Evolutionary conservation across 345 rosid genomes (phyloP), one percentile per base, ranked within the genome.

Genomic region (Geranium rotundifolium): DNA sequence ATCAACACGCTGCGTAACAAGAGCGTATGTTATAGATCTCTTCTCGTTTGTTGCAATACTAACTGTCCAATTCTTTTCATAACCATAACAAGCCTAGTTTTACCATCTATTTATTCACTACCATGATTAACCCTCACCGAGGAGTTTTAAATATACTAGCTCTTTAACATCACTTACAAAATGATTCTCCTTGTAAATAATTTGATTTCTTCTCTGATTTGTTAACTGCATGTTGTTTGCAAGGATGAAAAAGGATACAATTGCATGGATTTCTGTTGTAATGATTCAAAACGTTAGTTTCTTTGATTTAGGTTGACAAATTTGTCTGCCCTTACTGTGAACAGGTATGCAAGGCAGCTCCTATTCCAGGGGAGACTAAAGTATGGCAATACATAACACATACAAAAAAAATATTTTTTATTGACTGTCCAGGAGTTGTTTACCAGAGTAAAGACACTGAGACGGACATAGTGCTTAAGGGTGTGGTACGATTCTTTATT

Each of bases 341-440:
- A 50, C 37, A 92, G 98, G 97, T 93, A 65, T 90, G 99, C 84
- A 93, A 86, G 78, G 99, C 88, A 67, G 99, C 99, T 73, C 97
- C 99, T 20, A 90, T 93, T 69, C 99, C 99, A 0, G 99, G 97
- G 63, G 99, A 93, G 80, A 93, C 99, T 7, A 90, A 90, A 76
- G 97, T 90, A 56, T 93, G 99, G 97, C 99, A 93, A 65, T 90
- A 93, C 58, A 90, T 90, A 73, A 86, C 96, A 58, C 84, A 87
- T 27, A 90, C 99, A n/a, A 93, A 93, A 73, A 82, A 90, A 68
- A 93, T 90, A 52, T 93, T 86, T 77, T 79, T 93, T 76, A 93
- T 90, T 62, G 96, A 93, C 75, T 93, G 97, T 73, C 97, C 99
- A 67, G 97, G 99, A 50, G 95, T 90, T 73, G 99, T 93, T 60